These are phyloP conservation scores for Pleurotus giganteus DNA, from an alignment of 768 basidiomycete genomes.

Conservation along the genomic window DNA sequence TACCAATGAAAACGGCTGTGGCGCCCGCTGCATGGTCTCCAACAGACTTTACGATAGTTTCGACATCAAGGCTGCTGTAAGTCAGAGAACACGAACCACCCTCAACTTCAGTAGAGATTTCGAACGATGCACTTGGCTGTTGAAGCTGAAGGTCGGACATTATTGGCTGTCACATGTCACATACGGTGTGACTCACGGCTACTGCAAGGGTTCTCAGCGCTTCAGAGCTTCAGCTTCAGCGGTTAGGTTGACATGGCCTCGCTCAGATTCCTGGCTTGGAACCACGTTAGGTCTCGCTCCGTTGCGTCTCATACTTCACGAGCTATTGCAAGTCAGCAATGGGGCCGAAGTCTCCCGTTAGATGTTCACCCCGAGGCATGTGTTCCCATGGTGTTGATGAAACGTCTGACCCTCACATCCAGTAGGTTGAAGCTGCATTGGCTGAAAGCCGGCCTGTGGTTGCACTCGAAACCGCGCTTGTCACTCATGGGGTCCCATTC, in stretches of 20 bases:
- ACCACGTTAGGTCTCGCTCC: no score
- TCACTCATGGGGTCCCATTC: conserved; percentile 90
- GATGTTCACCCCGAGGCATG: conserved; percentile 80
- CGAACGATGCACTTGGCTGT: conserved; percentile 36
- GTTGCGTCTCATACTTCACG: background rate
- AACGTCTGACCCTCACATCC: background rate
- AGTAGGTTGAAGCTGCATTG: conserved; percentile 60
- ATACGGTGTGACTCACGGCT: background rate
- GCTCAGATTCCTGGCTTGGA: no score
- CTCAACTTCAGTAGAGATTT: conserved; percentile 36
- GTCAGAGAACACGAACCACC: conserved; percentile 59
- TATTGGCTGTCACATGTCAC: background rate
- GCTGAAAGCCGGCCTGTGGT: conserved; percentile 66
- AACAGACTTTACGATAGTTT: conserved; percentile 60
- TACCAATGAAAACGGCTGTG: conserved; percentile 72
- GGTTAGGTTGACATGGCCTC: background rate
- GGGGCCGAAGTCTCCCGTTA: conserved; percentile 33
- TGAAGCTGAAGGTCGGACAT: background rate
- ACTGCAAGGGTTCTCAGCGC: no score
- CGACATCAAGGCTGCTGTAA: conserved; percentile 53
- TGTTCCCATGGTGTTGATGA: background rate
- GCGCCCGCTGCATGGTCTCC: conserved; percentile 68
- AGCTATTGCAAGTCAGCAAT: background rate
- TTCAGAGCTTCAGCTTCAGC: no score
- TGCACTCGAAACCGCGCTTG: conserved; percentile 88